Percentiles rank a stretch among this genome's conserved stretches.
Conservation (phyloP, 768 basidiomycete species). For the Rhodotorula paludigena region DNA sequence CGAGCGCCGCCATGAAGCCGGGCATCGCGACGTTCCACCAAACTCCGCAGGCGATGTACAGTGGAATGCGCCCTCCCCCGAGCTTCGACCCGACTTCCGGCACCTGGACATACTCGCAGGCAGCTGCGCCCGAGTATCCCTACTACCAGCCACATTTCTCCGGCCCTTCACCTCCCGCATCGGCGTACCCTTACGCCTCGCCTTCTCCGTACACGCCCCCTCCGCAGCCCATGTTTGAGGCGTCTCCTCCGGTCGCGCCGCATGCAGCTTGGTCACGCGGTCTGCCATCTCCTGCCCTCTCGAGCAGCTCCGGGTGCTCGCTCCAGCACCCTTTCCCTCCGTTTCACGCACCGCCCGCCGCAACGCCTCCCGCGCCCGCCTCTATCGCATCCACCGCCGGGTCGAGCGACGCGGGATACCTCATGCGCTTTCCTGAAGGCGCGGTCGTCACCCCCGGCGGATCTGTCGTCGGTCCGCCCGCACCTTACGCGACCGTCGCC, state of each 20-base stretch:
- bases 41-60: not conserved
- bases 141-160: too few relatives aligned
- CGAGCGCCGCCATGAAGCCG: slow-evolving; percentile 15
- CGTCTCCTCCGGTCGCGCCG: not conserved
- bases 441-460: slow-evolving; percentile 22
- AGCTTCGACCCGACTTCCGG: slow-evolving; percentile 23
- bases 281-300: slow-evolving; percentile 30
- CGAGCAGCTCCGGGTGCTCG: slow-evolving; percentile 19
- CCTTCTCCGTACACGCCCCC: not conserved
- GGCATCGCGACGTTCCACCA: slow-evolving; percentile 18
- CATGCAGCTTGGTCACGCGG: not conserved
- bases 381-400: not conserved
- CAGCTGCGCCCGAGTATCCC: not conserved
- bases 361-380: not conserved
- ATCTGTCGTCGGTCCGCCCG: slow-evolving; percentile 3
- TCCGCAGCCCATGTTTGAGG: not conserved
- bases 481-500: not conserved
- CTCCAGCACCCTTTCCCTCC: slow-evolving; percentile 9
- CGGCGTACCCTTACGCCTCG: not conserved
- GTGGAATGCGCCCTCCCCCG: slow-evolving; percentile 22
- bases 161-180: too few relatives aligned
- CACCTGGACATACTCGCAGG: slow-evolving; percentile 12
- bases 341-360: not conserved
- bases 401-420: slow-evolving; percentile 12
- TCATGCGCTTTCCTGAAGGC: slow-evolving; percentile 36